A percentile compares a stretch with the other conserved stretches of the same genome.
phyloP scores from a whole-genome alignment of 192 early-diverging fungal genomes.

The Gigaspora rosea region DNA sequence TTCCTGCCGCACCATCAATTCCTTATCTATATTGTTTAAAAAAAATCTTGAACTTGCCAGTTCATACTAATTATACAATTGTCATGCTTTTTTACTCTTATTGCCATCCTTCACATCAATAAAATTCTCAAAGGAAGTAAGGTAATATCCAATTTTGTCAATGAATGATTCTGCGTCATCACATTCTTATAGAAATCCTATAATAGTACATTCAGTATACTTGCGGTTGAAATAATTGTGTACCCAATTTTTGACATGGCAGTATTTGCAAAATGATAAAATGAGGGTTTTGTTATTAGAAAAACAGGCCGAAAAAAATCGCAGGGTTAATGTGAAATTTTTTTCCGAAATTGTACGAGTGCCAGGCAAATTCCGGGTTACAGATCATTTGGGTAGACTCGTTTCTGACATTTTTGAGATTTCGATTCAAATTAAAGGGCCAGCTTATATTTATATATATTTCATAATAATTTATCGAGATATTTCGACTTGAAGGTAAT shows the following conservation, averaged over 20 bases:
- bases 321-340: no score
- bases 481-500: no score
- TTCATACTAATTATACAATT: conserved; percentile 20
- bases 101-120: conserved; percentile 20
- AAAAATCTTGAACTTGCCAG: conserved; percentile 25
- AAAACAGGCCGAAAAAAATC: no score
- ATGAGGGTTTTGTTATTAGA: no score
- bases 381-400: no score
- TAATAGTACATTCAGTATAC: conserved; percentile 27
- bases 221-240: conserved; percentile 29
- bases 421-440: no score
- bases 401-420: no score
- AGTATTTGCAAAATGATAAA: no score
- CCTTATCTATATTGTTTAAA: conserved; percentile 15
- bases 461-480: no score
- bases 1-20: conserved; percentile 29
- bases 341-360: no score
- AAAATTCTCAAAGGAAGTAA: conserved; percentile 22
- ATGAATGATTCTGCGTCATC: conserved; percentile 30
- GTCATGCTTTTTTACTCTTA: conserved; percentile 18
- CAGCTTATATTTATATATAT: no score
- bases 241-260: conserved; percentile 25
- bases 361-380: no score
- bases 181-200: conserved; percentile 30
- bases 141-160: conserved; percentile 29